Conservation (phyloP, 345 rosid genomes). For the Zanthoxylum bungeanum region DNA sequence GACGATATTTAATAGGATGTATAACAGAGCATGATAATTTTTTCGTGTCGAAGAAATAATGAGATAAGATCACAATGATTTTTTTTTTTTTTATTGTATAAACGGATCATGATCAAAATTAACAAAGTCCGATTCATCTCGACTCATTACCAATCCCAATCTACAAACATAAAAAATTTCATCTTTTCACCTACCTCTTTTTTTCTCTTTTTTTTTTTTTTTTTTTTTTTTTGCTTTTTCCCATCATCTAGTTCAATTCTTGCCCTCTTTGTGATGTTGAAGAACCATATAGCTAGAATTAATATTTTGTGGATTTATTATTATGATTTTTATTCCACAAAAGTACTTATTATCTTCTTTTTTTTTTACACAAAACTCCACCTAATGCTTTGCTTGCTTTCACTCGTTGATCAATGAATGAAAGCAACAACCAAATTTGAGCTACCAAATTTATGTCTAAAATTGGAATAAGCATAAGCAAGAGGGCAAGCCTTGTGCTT, state of each 20-base stretch:
- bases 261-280: constrained; percentile 33
- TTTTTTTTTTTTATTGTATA: too few relatives aligned
- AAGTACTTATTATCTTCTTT: too few relatives aligned
- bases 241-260: constrained; percentile 21
- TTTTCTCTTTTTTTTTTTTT: not conserved
- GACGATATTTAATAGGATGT: too few relatives aligned
- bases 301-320: not conserved
- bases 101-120: too few relatives aligned
- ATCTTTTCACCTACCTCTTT: constrained; percentile 45
- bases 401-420: not conserved
- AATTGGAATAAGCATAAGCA: not conserved
- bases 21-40: too few relatives aligned
- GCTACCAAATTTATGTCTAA: not conserved
- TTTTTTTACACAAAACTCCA: not conserved
- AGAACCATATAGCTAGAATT: constrained; percentile 9
- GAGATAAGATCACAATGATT: constrained; percentile 30
- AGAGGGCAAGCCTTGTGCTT: not conserved
- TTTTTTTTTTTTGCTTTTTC: not conserved
- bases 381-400: not conserved
- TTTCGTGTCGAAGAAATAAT: too few relatives aligned
- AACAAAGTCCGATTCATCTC: too few relatives aligned
- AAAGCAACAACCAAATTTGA: not conserved
- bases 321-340: not conserved
- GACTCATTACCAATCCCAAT: too few relatives aligned
- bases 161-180: too few relatives aligned